Evolutionary conservation across 345 rosid species (phyloP), one percentile per base, ranked within the genome.

Genomic region (Melaleuca quinquenervia): DNA sequence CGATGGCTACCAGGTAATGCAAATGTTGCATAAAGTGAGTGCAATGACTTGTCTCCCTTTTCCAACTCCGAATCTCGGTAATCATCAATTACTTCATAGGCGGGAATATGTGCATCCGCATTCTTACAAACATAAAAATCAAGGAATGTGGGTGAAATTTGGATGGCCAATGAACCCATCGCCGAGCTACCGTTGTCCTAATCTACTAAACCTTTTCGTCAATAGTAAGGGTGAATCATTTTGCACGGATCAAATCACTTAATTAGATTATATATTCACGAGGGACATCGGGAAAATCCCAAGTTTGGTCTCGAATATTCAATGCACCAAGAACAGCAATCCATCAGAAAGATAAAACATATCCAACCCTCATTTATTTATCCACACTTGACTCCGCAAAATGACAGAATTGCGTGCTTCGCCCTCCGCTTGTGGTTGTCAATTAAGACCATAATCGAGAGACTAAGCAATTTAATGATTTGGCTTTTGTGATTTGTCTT

Each of bases 1-100:
- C 87, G 93, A 95, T 64, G 98, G 98, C 8, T 97, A 94, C 86
- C 98, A 97, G 93, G 98, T 94, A 88, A 70, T 32, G 48, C 48
- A 32, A 18, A 5, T 18, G 70, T 27, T n/a, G 52, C 52, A 51
- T 51, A 51, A 50, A 3, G 41, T 2, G 41, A 41, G 41, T 41
- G 41, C 41, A 41, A 41, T 41, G 41, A 41, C 41, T 41, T 41
- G 41, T 2, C 41, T 41, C 41, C 41, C 41, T 41, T 41, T 41
- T 2, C 41, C 41, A 41, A 41, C 41, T 41, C 41, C 2, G 41
- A 41, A 41, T 41, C 41, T 41, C 41, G 41, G 41, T 41, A 41
- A 41, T 41, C 41, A 41, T 41, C 41, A 41, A 41, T 41, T 41
- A 4, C 41, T 41, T 41, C 41, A 41, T 41, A 41, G 41, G 41